A percentile compares a stretch with the other conserved stretches of the same genome.
phyloP scores from a whole-genome alignment of 2,329 filamentous ascomycete genomes.

The Chaetoscypha palmicola region DNA sequence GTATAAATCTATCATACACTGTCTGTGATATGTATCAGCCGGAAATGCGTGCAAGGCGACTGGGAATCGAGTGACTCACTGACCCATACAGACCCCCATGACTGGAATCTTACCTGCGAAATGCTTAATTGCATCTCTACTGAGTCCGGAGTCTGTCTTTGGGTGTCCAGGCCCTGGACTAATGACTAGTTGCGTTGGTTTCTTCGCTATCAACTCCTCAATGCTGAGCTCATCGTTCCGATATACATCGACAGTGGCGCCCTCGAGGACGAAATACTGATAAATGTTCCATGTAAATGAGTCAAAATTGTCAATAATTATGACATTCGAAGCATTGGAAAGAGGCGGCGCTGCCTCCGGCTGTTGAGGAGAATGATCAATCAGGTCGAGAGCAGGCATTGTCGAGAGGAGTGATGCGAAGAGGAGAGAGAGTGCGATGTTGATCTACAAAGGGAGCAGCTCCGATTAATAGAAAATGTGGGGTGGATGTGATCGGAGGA shows the following conservation, averaged over 20 bases:
- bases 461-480: not conserved
- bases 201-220: conserved; percentile 72
- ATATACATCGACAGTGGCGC: conserved; percentile 80
- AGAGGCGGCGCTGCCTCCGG: conserved; percentile 67
- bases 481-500: not conserved
- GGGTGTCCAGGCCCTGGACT: conserved; percentile 95
- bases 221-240: conserved; percentile 88
- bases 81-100: conserved; percentile 97
- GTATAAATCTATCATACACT: conserved; percentile 93
- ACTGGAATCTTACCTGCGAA: conserved; percentile 94
- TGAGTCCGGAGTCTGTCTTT: conserved; percentile 83
- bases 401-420: conserved; percentile 7
- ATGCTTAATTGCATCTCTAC: conserved; percentile 81
- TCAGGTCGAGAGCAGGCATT: conserved; percentile 42
- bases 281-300: conserved; percentile 99
- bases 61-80: conserved; percentile 49
- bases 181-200: conserved; percentile 88
- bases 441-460: too few relatives aligned
- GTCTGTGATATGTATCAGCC: conserved; percentile 40
- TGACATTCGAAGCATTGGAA: conserved; percentile 76
- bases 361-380: conserved; percentile 84
- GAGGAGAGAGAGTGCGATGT: too few relatives aligned
- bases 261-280: conserved; percentile 95
- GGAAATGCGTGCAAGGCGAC: not conserved
- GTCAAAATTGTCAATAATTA: conserved; percentile 98